Percentiles rank a stretch among this genome's conserved stretches.
Evolutionary conservation across 164 flowering plant genomes (phyloP).

Genomic region (Chimonanthus praecox): DNA sequence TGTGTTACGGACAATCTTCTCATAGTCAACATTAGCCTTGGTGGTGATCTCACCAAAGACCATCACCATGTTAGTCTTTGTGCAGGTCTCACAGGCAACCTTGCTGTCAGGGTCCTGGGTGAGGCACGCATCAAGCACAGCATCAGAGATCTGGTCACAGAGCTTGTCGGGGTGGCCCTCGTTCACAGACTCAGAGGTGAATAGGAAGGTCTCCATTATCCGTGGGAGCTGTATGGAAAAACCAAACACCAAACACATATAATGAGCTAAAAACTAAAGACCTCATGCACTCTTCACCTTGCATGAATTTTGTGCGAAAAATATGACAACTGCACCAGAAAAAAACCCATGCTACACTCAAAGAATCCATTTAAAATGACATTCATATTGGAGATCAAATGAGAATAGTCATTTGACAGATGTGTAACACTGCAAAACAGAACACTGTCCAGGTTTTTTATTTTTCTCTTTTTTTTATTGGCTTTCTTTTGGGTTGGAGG

Average conservation of each 20-base stretch:
- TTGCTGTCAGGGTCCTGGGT: slow-evolving; percentile 66
- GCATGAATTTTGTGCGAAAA: background rate
- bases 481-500: too few species aligned
- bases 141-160: slow-evolving; percentile 71
- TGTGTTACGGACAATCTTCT: slow-evolving; percentile 64
- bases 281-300: background rate
- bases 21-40: slow-evolving; percentile 56
- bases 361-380: background rate
- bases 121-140: slow-evolving; percentile 70
- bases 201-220: slow-evolving; percentile 58
- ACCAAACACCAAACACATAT: background rate
- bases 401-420: background rate
- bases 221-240: background rate
- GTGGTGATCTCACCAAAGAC: slow-evolving; percentile 72
- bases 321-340: background rate
- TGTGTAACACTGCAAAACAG: background rate
- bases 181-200: slow-evolving; percentile 69
- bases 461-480: too few species aligned
- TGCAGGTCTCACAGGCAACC: slow-evolving; percentile 72
- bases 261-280: background rate
- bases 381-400: background rate
- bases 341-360: background rate
- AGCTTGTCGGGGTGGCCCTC: slow-evolving; percentile 81
- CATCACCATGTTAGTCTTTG: slow-evolving; percentile 73
- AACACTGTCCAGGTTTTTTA: too few species aligned